Percentiles rank a stretch among this genome's conserved stretches.
Conservation (phyloP, 495 filamentous ascomycete genomes). For the Pyrenopolyporus hunteri region DNA sequence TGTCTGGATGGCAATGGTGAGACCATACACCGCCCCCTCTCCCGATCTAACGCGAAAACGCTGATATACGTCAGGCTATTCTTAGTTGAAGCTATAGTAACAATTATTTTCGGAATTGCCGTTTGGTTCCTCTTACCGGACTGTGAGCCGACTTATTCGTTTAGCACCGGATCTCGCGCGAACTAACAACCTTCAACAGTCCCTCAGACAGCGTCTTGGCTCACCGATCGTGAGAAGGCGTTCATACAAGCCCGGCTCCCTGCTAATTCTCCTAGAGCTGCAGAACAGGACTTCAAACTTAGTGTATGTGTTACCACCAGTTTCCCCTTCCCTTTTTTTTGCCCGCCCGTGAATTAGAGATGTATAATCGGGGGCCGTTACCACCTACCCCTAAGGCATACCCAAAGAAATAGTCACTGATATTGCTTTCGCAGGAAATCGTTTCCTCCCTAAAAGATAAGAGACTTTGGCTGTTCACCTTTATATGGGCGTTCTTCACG, state of each 20-base stretch:
- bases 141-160: conserved; percentile 35
- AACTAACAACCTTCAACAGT: conserved; percentile 39
- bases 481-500: conserved; percentile 51
- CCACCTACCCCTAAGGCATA: background rate
- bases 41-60: background rate
- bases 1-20: conserved; percentile 54
- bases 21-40: background rate
- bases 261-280: conserved; percentile 45
- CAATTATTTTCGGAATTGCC: conserved; percentile 43
- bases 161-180: background rate
- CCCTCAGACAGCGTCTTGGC: conserved; percentile 48
- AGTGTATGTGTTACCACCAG: background rate
- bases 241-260: conserved; percentile 53
- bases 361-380: background rate
- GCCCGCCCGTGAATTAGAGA: background rate
- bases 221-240: conserved; percentile 48
- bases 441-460: conserved; percentile 44
- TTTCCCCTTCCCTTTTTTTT: background rate
- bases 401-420: background rate
- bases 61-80: conserved; percentile 40
- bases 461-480: conserved; percentile 45
- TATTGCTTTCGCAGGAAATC: conserved; percentile 32
- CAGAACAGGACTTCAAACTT: conserved; percentile 48
- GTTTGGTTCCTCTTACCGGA: conserved; percentile 50
- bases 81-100: conserved; percentile 48